These are phyloP conservation scores for Salvia sclarea DNA, from an alignment of 305 asterid genomes.

Conservation along the genomic window DNA sequence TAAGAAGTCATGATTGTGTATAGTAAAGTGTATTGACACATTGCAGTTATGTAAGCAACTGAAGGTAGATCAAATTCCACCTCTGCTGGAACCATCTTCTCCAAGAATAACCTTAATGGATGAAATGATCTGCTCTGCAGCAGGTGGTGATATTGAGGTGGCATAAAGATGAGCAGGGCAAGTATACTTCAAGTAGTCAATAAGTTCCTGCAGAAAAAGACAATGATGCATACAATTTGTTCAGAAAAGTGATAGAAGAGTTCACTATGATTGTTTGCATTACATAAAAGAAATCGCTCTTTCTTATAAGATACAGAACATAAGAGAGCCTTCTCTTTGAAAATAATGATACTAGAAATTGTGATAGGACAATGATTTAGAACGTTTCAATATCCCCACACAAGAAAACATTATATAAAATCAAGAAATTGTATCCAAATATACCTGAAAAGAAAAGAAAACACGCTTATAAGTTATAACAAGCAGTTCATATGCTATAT, in stretches of 20 bases:
- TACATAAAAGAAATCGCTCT: conserved; percentile 3
- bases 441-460: conserved; percentile 3
- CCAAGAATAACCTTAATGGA: conserved; percentile 91
- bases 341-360: conserved; percentile 4
- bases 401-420: neutral
- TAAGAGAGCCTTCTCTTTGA: neutral
- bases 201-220: conserved; percentile 67
- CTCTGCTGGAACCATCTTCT: conserved; percentile 97
- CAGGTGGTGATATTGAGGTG: conserved; percentile 96
- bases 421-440: neutral
- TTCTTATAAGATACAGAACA: neutral
- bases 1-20: conserved; percentile 12
- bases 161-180: conserved; percentile 99
- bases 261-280: conserved; percentile 8
- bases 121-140: conserved; percentile 93
- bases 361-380: conserved; percentile 9
- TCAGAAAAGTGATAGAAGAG: conserved; percentile 16
- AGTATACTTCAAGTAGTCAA: conserved; percentile 69
- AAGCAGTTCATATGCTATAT: conserved; percentile 1
- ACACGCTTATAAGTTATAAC: neutral
- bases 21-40: neutral
- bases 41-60: conserved; percentile 12
- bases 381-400: conserved; percentile 1
- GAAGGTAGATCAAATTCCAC: conserved; percentile 45
- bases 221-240: conserved; percentile 11